Percentiles rank a stretch among this genome's conserved stretches.
phyloP scores from a whole-genome alignment of 192 early-diverging fungal species.

The Backusella liffmaniae region DNA sequence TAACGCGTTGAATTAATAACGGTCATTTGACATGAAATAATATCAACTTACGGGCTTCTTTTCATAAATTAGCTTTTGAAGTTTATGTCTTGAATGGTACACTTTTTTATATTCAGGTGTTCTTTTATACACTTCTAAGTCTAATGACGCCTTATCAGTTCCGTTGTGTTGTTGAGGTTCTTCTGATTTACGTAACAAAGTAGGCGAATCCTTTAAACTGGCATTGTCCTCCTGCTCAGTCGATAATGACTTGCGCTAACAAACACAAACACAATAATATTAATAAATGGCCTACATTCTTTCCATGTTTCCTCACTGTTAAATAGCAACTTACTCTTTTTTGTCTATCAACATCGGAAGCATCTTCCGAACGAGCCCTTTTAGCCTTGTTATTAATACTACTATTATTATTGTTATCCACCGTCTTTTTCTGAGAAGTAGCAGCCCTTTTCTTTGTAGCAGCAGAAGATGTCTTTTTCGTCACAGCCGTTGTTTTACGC shows the following conservation, averaged over 20 bases:
- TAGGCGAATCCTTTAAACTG: not conserved
- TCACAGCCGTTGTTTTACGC: not conserved
- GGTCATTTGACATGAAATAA: no score
- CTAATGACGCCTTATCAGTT: not conserved
- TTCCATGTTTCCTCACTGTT: not conserved
- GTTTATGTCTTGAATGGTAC: constrained; percentile 27
- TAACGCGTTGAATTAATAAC: no score
- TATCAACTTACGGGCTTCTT: constrained; percentile 22
- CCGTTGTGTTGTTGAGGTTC: not conserved
- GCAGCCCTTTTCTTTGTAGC: not conserved
- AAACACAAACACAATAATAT: not conserved
- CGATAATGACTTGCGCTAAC: constrained; percentile 9
- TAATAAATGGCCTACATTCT: not conserved
- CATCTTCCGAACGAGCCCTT: not conserved
- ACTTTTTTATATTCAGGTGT: constrained; percentile 23
- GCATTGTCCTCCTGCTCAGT: constrained; percentile 7
- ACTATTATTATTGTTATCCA: not conserved
- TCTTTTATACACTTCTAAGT: not conserved
- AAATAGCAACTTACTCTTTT: not conserved
- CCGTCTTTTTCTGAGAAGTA: not conserved
- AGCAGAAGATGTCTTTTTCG: not conserved
- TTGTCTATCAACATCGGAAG: not conserved
- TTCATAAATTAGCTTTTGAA: constrained; percentile 33
- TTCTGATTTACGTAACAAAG: not conserved
- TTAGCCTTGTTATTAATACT: not conserved